These are phyloP conservation scores for Nicotiana tomentosiformis DNA, from an alignment of 257 asterid genomes.

Conservation along the genomic window DNA sequence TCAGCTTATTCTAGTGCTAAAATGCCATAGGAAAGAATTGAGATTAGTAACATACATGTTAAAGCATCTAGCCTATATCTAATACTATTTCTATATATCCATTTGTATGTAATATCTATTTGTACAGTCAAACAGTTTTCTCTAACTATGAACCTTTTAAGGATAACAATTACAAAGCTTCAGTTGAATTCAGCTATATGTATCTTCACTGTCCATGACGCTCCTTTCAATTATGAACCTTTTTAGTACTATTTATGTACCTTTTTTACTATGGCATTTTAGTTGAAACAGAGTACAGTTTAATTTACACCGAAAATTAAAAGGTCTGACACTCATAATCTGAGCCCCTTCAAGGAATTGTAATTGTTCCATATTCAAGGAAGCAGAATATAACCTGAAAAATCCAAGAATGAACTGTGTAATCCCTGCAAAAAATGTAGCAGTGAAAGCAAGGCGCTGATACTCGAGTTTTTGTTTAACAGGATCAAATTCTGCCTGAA, in stretches of 20 bases:
- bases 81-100: neutral
- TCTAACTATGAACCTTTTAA: neutral
- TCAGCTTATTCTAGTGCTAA: neutral
- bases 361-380: neutral
- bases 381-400: slow-evolving; percentile 37
- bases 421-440: slow-evolving; percentile 72
- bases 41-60: neutral
- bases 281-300: neutral
- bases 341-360: neutral
- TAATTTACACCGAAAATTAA: neutral
- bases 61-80: neutral
- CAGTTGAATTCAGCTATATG: neutral
- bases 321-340: neutral
- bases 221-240: neutral
- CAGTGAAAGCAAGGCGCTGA: slow-evolving; percentile 62
- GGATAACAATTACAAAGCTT: neutral
- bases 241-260: neutral
- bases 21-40: neutral
- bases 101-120: neutral
- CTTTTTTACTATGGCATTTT: neutral
- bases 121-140: neutral
- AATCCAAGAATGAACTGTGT: slow-evolving; percentile 60
- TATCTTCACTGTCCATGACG: neutral
- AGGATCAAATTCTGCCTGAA: slow-evolving; percentile 55
- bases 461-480: slow-evolving; percentile 37